Evolutionary conservation across 2,329 filamentous ascomycete species (phyloP).

Genomic region (Calonectria montana): DNA sequence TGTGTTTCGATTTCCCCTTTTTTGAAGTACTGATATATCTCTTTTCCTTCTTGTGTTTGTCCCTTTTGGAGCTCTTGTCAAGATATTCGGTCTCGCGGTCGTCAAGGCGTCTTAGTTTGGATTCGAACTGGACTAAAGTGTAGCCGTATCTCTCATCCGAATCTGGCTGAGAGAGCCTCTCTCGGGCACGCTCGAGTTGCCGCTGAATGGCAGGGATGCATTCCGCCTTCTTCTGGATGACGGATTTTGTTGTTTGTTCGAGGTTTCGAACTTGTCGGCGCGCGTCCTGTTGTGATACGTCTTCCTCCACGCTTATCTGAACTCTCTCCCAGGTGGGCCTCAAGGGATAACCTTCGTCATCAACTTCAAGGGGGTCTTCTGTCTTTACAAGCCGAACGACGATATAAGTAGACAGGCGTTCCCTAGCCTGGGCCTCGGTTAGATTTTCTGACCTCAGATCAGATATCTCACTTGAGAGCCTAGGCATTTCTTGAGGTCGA

Average conservation of each 20-base stretch:
- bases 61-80: conserved; percentile 29
- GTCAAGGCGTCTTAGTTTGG: conserved; percentile 46
- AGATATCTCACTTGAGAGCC: conserved; percentile 36
- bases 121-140: conserved; percentile 58
- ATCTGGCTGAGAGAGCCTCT: conserved; percentile 49
- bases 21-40: conserved; percentile 27
- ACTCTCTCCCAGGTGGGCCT: conserved; percentile 56
- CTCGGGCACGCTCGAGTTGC: conserved; percentile 55
- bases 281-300: conserved; percentile 53
- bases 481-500: conserved; percentile 18
- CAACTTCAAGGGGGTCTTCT: conserved; percentile 45
- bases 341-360: conserved; percentile 49
- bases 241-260: conserved; percentile 44
- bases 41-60: conserved; percentile 34
- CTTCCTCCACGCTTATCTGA: conserved; percentile 46
- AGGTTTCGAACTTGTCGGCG: conserved; percentile 52
- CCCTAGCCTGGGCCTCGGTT: conserved; percentile 53
- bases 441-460: conserved; percentile 53
- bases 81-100: conserved; percentile 24
- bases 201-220: conserved; percentile 51
- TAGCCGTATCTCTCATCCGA: conserved; percentile 53
- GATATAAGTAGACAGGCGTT: conserved; percentile 53
- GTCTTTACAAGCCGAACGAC: conserved; percentile 57
- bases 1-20: conserved; percentile 44
- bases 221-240: conserved; percentile 52